Evolutionary conservation across 164 flowering plant genomes (phyloP), one percentile per base, ranked within the genome.

Genomic region (Umbellularia californica): DNA sequence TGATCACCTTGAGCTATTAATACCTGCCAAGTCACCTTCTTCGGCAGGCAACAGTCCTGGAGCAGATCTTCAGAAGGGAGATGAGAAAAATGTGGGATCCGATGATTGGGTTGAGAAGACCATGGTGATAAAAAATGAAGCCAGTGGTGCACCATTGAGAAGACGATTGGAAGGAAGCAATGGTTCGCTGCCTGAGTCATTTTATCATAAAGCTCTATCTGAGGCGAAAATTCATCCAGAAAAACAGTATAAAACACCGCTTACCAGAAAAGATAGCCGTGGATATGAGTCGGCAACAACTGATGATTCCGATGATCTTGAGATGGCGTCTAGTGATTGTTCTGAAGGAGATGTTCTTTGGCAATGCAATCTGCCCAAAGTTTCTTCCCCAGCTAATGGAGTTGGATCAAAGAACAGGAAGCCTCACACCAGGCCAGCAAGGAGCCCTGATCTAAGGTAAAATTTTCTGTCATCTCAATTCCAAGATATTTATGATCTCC

Each of bases 91-190:
- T 41, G 66, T 75, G 25, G 83, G 85, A 66, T 82, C 87, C 1
- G 92, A 86, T 50, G 93, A 89, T 77, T 95, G 98, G 98, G 94
- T 91, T n/a, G 97, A 94, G 71, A 92, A 94, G 82, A 90, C 88
- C 63, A 90, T 92, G 91, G 94, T 91, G 70, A 91, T 92, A 87
- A 89, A 86, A 81, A 92, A 81, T 81, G 98, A 91, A 47, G 80
- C 81, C 75, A 74, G 78, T 66, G 88, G 74, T 63, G 84, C 81
- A 30, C 78, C 84, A 28, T 65, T 79, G 47, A 41, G 47, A 47
- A 67, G 64, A 55, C 77, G 84, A 41, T 86, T 89, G 90, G 89
- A 80, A 75, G 84, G 86, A 77, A 88, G 87, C 22, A 85, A 85
- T 69, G 80, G 82, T 68, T 74, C 77, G 50, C 63, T 81, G 68